Evolutionary conservation across 257 asterid genomes (phyloP), one percentile per base, ranked within the genome.

Genomic region (Plantago ovata): DNA sequence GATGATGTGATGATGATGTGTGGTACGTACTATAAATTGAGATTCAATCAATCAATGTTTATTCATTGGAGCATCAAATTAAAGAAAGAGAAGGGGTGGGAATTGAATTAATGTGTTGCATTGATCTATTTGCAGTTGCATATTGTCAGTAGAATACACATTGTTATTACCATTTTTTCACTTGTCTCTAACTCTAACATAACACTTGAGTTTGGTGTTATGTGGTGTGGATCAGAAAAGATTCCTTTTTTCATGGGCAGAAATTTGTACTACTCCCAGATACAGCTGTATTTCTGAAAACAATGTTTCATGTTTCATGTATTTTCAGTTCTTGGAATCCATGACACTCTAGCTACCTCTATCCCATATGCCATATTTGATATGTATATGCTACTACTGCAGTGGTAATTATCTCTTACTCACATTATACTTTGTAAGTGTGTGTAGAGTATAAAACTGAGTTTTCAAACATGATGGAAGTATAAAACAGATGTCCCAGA

Each of bases 401-500:
- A 28, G 6, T 28, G 3, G 36, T 28, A 28, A 28, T 28, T 28
- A 28, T 28, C 2, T 28, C 7, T 0, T 6, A 28, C 4, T 28
- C 36, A 28, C n/a, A n/a, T n/a, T n/a, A n/a, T n/a, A n/a, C n/a
- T n/a, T n/a, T n/a, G n/a, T n/a, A n/a, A n/a, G n/a, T n/a, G n/a
- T n/a, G n/a, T n/a, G n/a, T n/a, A 47, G 10, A 18, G 13, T 21
- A 15, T 49, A 21, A 20, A 48, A 48, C 28, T 28, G 36, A 50
- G 38, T 11, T 22, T 50, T 20, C 15, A 22, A 21, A 0, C 55
- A 13, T 49, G 16, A 2, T 24, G 2, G 2, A 2, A 24, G 2
- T 24, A 5, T 24, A 24, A 24, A 2, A 36, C 85, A 81, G n/a
- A n/a, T n/a, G n/a, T 15, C 86, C 95, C 49, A 79, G 82, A 28